These are phyloP conservation scores for Leccinum solheimii DNA, from an alignment of 1,284 basidiomycete species.

Conservation along the genomic window DNA sequence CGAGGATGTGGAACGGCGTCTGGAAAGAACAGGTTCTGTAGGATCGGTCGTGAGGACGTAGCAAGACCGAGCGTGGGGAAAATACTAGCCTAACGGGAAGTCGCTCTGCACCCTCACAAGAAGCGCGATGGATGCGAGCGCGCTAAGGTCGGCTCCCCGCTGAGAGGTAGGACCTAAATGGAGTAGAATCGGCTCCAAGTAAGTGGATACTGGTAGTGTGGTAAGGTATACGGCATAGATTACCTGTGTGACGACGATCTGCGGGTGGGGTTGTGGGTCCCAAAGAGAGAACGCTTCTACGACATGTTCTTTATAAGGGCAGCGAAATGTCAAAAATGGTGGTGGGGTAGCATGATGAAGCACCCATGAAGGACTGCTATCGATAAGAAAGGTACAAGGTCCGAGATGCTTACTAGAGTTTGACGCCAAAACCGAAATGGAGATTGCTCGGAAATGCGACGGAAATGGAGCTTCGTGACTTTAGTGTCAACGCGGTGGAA, in stretches of 20 bases:
- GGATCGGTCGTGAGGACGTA: conserved; percentile 7
- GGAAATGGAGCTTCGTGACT: conserved; percentile 28
- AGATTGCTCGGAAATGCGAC: conserved; percentile 27
- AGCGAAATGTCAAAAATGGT: conserved; percentile 15
- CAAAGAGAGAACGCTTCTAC: conserved; percentile 18
- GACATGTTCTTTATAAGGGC: conserved; percentile 36
- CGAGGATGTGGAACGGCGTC: conserved; percentile 59
- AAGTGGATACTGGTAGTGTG: conserved; percentile 7
- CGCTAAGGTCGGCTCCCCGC: conserved; percentile 66
- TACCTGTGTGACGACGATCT: conserved; percentile 35
- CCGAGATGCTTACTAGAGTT: conserved; percentile 23
- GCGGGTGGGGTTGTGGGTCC: conserved; percentile 38
- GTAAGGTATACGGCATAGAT: conserved; percentile 23
- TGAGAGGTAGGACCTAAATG: conserved; percentile 47
- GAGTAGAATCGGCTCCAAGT: conserved; percentile 15
- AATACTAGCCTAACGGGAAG: conserved; percentile 50
- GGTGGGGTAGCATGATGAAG: conserved; percentile 19
- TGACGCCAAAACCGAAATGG: conserved; percentile 20
- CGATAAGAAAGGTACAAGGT: conserved; percentile 34
- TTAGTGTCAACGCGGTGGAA: conserved; percentile 15
- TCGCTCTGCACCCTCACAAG: conserved; percentile 62
- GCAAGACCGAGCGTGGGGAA: background rate
- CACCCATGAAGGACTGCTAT: conserved; percentile 21
- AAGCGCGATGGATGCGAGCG: conserved; percentile 72
- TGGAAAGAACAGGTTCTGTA: conserved; percentile 40